Evolutionary conservation across 2,329 filamentous ascomycete genomes (phyloP).

Genomic region (Lojkania enalia): DNA sequence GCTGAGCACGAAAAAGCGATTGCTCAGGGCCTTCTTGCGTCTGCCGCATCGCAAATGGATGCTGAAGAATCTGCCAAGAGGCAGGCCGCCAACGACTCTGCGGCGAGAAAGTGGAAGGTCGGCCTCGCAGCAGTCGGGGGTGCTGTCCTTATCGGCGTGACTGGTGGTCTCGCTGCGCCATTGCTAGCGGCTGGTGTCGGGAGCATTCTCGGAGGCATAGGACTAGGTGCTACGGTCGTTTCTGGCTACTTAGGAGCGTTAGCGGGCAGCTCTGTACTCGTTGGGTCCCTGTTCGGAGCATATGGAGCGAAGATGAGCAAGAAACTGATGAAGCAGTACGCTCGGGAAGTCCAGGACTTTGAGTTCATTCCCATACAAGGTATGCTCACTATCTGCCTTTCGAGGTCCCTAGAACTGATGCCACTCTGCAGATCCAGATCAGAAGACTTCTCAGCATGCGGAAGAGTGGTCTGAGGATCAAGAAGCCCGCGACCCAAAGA

Average conservation of each 20-base stretch:
- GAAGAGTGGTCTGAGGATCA: conserved; percentile 31
- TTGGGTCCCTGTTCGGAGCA: conserved; percentile 85
- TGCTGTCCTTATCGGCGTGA: conserved; percentile 78
- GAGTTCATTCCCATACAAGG: conserved; percentile 75
- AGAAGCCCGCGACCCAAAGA: conserved; percentile 28
- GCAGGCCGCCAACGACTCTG: conserved; percentile 67
- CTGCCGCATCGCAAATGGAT: conserved; percentile 70
- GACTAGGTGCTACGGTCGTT: conserved; percentile 65
- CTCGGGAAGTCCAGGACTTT: conserved; percentile 83
- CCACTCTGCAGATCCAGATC: conserved; percentile 22
- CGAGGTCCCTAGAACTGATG: conserved; percentile 1
- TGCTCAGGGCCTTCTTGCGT: conserved; percentile 68
- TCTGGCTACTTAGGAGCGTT: conserved; percentile 78
- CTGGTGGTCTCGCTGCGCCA: conserved; percentile 74
- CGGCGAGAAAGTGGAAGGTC: conserved; percentile 72
- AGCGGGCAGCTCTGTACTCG: conserved; percentile 75
- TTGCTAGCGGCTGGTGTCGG: conserved; percentile 77
- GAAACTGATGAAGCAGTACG: conserved; percentile 82
- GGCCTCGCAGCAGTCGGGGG: conserved; percentile 85
- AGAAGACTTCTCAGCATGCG: conserved; percentile 22
- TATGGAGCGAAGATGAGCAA: conserved; percentile 81
- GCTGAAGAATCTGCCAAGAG: conserved; percentile 75
- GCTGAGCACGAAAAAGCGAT: conserved; percentile 73
- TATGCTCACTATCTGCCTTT: conserved; percentile 7
- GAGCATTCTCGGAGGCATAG: conserved; percentile 73